Base-by-base conservation (phyloP, 441 rosid genomes). In the Jatropha multifida region DNA sequence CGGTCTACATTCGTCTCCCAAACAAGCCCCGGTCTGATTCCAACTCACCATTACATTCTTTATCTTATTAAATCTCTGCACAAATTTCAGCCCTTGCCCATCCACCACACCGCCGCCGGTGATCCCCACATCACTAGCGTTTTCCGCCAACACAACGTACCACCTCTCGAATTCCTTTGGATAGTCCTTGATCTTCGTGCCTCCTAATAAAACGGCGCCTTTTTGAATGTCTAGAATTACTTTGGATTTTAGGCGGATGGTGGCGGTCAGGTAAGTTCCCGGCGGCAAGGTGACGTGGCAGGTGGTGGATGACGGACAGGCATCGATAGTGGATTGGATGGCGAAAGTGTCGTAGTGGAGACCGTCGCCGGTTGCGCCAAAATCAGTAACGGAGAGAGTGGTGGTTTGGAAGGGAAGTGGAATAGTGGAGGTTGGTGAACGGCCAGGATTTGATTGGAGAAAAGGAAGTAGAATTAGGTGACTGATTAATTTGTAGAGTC, bases 41-140 rank as follows among this genome's bases (percentile, higher is more conserved):
- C 97, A 94, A 72, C 97, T 92, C 81, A 92, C 93, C 97, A 90
- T 91, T 80, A 92, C 91, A 79, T 92, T 92, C 86, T 94, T 91
- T 80, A 81, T 85, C 82, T 84, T 82, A 15, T 82, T 79, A 61
- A 89, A 88, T 69, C 82, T 86, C 85, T 73, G 81, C 78, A 94
- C 98, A 56, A 90, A 94, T 73, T 78, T 80, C 78, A 83, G 72
- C 68, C 92, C 96, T 71, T 94, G 97, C 7, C 98, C 99, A 60
- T 94, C 97, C 64, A 90, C 86, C 42, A 68, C 85, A 32, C 99
- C 96, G 8, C 96, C 96, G 20, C 98, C 97, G 1, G 90, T 89
- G 27, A 90, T 89, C 76, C 97, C 99, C 1, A 92, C 96, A 59
- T 94, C 89, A 7, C 67, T 84, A 13, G 88, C 93, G 63, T 85